A percentile compares a stretch with the other conserved stretches of the same genome.
Conservation (phyloP, 1,284 basidiomycete genomes). For the Ustilago sp. region DNA sequence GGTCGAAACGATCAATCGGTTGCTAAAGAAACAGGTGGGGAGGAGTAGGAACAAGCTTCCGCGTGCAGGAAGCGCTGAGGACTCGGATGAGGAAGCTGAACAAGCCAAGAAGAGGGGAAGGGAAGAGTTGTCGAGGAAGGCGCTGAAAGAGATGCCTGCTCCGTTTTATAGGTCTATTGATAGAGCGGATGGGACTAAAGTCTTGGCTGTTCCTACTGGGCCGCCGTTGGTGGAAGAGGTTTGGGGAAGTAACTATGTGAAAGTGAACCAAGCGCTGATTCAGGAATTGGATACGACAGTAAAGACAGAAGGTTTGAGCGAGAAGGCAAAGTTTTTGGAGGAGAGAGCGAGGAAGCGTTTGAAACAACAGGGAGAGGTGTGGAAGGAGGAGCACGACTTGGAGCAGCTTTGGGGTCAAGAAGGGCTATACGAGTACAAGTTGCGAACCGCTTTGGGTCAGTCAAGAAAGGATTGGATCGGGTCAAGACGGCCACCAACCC, state of each 20-base stretch:
- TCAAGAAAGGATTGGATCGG: slow-evolving; percentile 43
- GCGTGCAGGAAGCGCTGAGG: slow-evolving; percentile 26
- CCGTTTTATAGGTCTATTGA: slow-evolving; percentile 36
- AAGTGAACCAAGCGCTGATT: slow-evolving; percentile 31
- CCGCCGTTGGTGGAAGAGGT: slow-evolving; percentile 27
- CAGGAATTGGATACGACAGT: slow-evolving; percentile 24
- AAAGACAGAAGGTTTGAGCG: background rate
- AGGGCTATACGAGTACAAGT: slow-evolving; percentile 47
- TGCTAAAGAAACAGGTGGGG: slow-evolving; percentile 79
- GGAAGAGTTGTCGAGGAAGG: slow-evolving; percentile 35
- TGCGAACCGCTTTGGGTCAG: slow-evolving; percentile 29
- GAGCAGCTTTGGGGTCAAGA: slow-evolving; percentile 43
- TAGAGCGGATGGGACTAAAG: slow-evolving; percentile 22
- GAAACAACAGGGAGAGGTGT: slow-evolving; percentile 9
- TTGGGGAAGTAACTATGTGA: slow-evolving; percentile 16
- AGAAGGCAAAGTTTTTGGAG: slow-evolving; percentile 11
- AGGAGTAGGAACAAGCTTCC: slow-evolving; percentile 55
- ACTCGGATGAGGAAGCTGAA: slow-evolving; percentile 37
- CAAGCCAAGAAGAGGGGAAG: slow-evolving; percentile 16
- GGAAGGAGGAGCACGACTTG: slow-evolving; percentile 31
- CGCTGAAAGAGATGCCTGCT: slow-evolving; percentile 45
- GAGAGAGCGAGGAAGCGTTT: slow-evolving; percentile 28
- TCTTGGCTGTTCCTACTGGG: slow-evolving; percentile 31
- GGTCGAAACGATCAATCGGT: slow-evolving; percentile 86
- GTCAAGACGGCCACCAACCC: slow-evolving; percentile 18